Evolutionary conservation across 495 filamentous ascomycete species (phyloP).

Genomic region (Thozetella sp.): DNA sequence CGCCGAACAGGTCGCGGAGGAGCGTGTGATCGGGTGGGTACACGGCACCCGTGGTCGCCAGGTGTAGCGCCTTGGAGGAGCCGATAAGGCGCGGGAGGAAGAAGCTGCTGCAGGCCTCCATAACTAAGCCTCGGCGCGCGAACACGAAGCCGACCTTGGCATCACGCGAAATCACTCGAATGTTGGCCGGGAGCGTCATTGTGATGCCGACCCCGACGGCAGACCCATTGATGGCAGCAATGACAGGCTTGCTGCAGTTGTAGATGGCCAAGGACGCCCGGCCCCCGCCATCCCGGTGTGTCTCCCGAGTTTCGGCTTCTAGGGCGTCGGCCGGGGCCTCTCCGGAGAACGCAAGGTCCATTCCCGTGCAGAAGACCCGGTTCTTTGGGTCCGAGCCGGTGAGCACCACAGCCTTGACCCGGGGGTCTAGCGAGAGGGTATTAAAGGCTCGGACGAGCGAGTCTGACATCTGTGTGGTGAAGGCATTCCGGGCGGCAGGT

Average conservation of each 20-base stretch:
- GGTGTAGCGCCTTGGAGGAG: slow-evolving; percentile 55
- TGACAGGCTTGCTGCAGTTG: slow-evolving; percentile 63
- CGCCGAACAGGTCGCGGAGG: slow-evolving; percentile 56
- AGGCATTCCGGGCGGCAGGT: slow-evolving; percentile 64
- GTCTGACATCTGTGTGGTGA: slow-evolving; percentile 55
- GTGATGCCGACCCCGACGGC: slow-evolving; percentile 71
- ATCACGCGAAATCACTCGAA: slow-evolving; percentile 54
- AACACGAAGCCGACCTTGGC: slow-evolving; percentile 70
- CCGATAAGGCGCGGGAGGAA: slow-evolving; percentile 66
- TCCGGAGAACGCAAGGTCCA: slow-evolving; percentile 54
- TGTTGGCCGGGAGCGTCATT: slow-evolving; percentile 63
- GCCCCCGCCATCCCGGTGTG: slow-evolving; percentile 49
- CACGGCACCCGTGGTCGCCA: slow-evolving; percentile 49
- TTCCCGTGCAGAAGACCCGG: slow-evolving; percentile 66
- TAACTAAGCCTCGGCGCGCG: slow-evolving; percentile 58
- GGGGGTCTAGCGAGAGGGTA: slow-evolving; percentile 55
- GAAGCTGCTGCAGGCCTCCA: slow-evolving; percentile 65
- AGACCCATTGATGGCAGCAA: slow-evolving; percentile 65
- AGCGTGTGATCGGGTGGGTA: slow-evolving; percentile 41
- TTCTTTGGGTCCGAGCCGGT: slow-evolving; percentile 52
- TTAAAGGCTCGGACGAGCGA: slow-evolving; percentile 57
- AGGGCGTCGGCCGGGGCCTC: slow-evolving; percentile 31
- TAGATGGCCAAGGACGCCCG: slow-evolving; percentile 61
- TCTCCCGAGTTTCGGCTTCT: slow-evolving; percentile 10
- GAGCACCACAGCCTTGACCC: slow-evolving; percentile 59